A percentile compares a stretch with the other conserved stretches of the same genome.
Conservation (phyloP, 805 yeast species). For the Isabelozyma heimii region DNA sequence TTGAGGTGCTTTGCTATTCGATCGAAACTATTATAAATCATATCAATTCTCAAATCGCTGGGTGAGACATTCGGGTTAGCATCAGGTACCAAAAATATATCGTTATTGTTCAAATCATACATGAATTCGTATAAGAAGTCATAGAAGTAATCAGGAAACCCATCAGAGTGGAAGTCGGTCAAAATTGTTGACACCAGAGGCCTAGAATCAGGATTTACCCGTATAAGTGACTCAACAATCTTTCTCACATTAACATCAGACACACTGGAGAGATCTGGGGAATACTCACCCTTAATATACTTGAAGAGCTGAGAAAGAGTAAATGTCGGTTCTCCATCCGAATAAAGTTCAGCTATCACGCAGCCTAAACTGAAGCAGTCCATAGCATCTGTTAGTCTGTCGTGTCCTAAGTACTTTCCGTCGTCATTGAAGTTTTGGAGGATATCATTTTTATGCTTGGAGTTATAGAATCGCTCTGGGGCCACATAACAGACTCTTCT, state of each 20-base stretch:
- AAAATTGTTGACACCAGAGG: slow-evolving; percentile 54
- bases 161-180: slow-evolving; percentile 41
- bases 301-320: slow-evolving; percentile 84
- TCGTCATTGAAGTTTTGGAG: slow-evolving; percentile 20
- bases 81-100: slow-evolving; percentile 8
- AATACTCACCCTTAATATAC: slow-evolving; percentile 66
- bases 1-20: slow-evolving; percentile 28
- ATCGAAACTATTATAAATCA: slow-evolving; percentile 58
- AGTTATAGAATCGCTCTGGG: slow-evolving; percentile 76
- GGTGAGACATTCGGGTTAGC: slow-evolving; percentile 18
- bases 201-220: slow-evolving; percentile 60
- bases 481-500: slow-evolving; percentile 88
- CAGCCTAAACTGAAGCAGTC: slow-evolving; percentile 85
- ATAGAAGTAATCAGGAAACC: slow-evolving; percentile 71
- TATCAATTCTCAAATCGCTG: slow-evolving; percentile 51
- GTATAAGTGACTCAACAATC: slow-evolving; percentile 62
- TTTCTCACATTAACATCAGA: slow-evolving; percentile 48
- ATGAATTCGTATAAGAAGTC: slow-evolving; percentile 69
- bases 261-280: slow-evolving; percentile 60
- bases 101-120: slow-evolving; percentile 24
- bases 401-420: slow-evolving; percentile 19
- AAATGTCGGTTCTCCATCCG: slow-evolving; percentile 85
- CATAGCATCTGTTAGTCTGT: slow-evolving; percentile 51
- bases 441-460: slow-evolving; percentile 19
- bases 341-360: slow-evolving; percentile 82